Evolutionary conservation across 2,329 filamentous ascomycete genomes (phyloP).

Genomic region (Claviceps capensis): DNA sequence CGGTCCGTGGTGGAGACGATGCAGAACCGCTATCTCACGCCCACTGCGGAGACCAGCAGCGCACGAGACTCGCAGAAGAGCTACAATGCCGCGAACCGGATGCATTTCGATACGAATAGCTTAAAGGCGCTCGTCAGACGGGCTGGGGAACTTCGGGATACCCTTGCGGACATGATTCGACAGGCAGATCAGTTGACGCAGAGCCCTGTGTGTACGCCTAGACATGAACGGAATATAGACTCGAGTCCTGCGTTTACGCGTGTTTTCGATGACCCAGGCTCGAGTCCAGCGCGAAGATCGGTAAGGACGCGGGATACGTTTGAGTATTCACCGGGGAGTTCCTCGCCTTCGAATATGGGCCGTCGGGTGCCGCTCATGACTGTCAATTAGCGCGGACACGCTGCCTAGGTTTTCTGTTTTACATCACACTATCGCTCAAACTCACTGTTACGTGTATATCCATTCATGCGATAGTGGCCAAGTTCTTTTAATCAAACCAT

Average conservation of each 20-base stretch:
- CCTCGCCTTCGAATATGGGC: constrained; percentile 35
- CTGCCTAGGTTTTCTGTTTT: neutral
- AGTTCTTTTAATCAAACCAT: too few species aligned
- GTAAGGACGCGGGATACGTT: constrained; percentile 38
- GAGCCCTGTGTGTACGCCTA: constrained; percentile 39
- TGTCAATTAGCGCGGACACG: constrained; percentile 28
- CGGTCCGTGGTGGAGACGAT: constrained; percentile 51
- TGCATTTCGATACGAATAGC: constrained; percentile 57
- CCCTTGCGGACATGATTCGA: constrained; percentile 45
- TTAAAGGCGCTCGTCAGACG: constrained; percentile 52
- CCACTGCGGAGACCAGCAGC: constrained; percentile 21
- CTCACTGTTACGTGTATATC: neutral
- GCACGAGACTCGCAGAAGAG: constrained; percentile 15
- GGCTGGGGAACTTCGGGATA: constrained; percentile 44
- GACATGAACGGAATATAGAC: constrained; percentile 30
- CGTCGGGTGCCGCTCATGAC: constrained; percentile 52
- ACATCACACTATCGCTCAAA: neutral
- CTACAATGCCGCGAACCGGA: constrained; percentile 31
- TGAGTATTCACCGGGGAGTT: constrained; percentile 37
- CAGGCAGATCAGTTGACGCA: constrained; percentile 43
- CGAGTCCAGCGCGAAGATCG: constrained; percentile 35
- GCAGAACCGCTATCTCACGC: constrained; percentile 35
- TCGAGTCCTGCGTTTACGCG: constrained; percentile 55
- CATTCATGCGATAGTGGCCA: neutral
- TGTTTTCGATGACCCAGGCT: constrained; percentile 49